These are phyloP conservation scores for Wickerhamiella bombiphila DNA, from an alignment of 805 yeast genomes.

Conservation along the genomic window DNA sequence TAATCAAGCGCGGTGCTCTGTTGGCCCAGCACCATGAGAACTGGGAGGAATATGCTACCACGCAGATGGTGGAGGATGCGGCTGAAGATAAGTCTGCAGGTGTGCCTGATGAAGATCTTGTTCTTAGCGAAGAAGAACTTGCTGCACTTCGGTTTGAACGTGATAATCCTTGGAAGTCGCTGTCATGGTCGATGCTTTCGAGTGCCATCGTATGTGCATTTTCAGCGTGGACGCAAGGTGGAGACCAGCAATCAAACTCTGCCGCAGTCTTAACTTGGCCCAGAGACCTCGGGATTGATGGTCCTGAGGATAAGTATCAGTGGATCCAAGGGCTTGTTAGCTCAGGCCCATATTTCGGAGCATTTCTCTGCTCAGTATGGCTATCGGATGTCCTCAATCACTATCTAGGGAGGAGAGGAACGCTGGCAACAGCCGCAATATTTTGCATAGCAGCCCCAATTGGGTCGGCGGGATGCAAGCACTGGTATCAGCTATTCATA, in stretches of 20 bases:
- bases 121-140: constrained; percentile 19
- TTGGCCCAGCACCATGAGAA: constrained; percentile 35
- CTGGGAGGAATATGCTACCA: constrained; percentile 8
- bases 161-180: constrained; percentile 34
- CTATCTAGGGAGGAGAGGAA: constrained; percentile 41
- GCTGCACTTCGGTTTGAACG: constrained; percentile 29
- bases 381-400: constrained; percentile 38
- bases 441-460: constrained; percentile 44
- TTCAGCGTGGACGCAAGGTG: constrained; percentile 58
- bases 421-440: constrained; percentile 25
- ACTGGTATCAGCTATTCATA: constrained; percentile 45
- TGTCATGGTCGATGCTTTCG: constrained; percentile 26
- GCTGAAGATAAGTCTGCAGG: not conserved
- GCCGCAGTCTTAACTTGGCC: constrained; percentile 50
- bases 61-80: constrained; percentile 6
- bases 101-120: not conserved
- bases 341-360: constrained; percentile 45
- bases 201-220: constrained; percentile 46
- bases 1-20: constrained; percentile 34
- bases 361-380: constrained; percentile 35
- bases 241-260: constrained; percentile 58
- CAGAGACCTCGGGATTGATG: constrained; percentile 17
- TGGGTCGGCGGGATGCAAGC: constrained; percentile 47
- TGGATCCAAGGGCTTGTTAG: constrained; percentile 46
- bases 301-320: constrained; percentile 16